Conservation (phyloP, 805 yeast species). For the Teunomyces cretensis region DNA sequence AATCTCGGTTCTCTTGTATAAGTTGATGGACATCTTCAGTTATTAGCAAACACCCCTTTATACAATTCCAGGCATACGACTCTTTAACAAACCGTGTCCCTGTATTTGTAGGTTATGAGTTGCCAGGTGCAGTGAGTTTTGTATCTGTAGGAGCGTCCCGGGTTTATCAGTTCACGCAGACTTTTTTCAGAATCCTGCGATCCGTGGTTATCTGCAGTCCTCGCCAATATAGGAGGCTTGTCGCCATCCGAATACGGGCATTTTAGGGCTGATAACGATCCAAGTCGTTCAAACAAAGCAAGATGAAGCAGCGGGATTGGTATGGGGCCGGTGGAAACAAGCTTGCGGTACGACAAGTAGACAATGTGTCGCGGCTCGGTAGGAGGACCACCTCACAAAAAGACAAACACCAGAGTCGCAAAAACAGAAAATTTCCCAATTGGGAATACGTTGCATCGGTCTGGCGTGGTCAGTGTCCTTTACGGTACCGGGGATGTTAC, state of each 20-base stretch:
- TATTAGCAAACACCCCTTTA: background rate
- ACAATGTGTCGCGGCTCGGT: too few relatives aligned
- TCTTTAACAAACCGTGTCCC: background rate
- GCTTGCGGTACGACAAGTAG: too few relatives aligned
- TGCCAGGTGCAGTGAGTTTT: background rate
- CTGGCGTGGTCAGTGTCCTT: too few relatives aligned
- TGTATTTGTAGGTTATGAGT: background rate
- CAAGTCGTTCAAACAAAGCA: too few relatives aligned
- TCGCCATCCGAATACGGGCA: background rate
- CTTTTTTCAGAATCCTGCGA: background rate
- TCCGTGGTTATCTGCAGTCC: background rate
- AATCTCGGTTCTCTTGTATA: conserved; percentile 78
- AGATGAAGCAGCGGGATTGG: too few relatives aligned
- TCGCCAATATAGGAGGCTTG: background rate
- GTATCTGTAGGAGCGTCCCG: background rate
- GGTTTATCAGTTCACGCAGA: conserved; percentile 4
- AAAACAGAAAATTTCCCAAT: too few relatives aligned
- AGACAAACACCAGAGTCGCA: too few relatives aligned
- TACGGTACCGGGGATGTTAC: conserved; percentile 6
- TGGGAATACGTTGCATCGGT: too few relatives aligned
- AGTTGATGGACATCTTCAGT: background rate
- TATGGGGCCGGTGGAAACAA: too few relatives aligned
- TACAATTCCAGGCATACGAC: background rate
- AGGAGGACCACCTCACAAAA: too few relatives aligned
- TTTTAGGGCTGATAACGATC: too few relatives aligned